Percentiles rank a stretch among this genome's conserved stretches.
Evolutionary conservation across 257 asterid species (phyloP).

Genomic region (Vinca minor): DNA sequence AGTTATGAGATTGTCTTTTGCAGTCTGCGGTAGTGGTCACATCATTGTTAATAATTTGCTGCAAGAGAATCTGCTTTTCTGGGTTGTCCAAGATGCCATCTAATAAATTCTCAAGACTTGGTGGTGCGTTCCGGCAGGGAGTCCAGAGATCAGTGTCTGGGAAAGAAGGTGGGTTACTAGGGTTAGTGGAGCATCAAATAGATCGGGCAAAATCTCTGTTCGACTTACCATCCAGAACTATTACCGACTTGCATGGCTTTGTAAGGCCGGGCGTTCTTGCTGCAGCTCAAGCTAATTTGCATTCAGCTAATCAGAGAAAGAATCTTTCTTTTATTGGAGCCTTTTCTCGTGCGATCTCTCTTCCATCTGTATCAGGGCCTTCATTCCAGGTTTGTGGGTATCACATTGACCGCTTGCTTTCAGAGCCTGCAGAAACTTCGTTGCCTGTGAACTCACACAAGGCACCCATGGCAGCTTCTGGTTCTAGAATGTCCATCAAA

Average conservation of each 20-base stretch:
- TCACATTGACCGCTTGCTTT: slow-evolving; percentile 45
- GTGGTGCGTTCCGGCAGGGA: slow-evolving; percentile 40
- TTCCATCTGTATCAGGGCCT: slow-evolving; percentile 77
- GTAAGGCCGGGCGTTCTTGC: slow-evolving; percentile 54
- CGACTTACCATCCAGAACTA: slow-evolving; percentile 34
- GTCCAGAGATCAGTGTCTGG: slow-evolving; percentile 36
- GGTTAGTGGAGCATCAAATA: slow-evolving; percentile 39
- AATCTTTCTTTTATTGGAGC: slow-evolving; percentile 59
- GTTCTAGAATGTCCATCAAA: slow-evolving; percentile 32
- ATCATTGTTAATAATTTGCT: slow-evolving; percentile 19
- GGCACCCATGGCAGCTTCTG: slow-evolving; percentile 52
- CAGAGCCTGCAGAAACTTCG: slow-evolving; percentile 31
- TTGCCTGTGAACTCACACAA: slow-evolving; percentile 22
- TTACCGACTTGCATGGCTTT: slow-evolving; percentile 38
- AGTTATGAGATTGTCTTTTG: slow-evolving; percentile 57
- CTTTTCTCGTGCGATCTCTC: slow-evolving; percentile 60
- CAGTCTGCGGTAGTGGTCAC: slow-evolving; percentile 28
- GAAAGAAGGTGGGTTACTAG: slow-evolving; percentile 37
- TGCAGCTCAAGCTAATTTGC: slow-evolving; percentile 59
- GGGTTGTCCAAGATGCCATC: slow-evolving; percentile 56
- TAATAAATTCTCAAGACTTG: slow-evolving; percentile 47
- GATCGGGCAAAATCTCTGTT: slow-evolving; percentile 39
- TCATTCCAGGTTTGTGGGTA: slow-evolving; percentile 60
- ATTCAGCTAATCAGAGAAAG: slow-evolving; percentile 42
- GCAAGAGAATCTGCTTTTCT: slow-evolving; percentile 17